Conservation (phyloP, 176 grass and related monocot species). For the Oryza officinalis region DNA sequence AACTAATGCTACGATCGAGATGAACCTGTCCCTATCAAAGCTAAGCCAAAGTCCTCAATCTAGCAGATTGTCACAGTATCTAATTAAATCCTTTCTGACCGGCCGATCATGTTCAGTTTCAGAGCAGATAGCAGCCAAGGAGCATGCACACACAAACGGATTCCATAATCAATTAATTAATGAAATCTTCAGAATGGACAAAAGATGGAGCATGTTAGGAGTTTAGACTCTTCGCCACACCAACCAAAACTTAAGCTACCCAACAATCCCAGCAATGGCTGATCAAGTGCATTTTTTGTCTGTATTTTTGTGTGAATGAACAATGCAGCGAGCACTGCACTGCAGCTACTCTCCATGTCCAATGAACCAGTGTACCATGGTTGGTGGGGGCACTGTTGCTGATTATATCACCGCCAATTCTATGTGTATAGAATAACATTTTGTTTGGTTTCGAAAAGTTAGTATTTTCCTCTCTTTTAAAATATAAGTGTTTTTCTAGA, state of each 20-base stretch:
- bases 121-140: neutral
- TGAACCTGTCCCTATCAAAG: neutral
- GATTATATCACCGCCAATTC: neutral
- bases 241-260: neutral
- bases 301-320: neutral
- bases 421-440: neutral
- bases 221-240: neutral
- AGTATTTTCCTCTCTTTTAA: too few relatives aligned
- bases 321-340: neutral
- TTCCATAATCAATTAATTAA: neutral
- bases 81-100: neutral
- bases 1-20: neutral
- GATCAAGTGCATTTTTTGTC: neutral
- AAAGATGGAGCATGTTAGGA: neutral
- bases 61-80: neutral
- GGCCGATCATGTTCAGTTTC: neutral
- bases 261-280: neutral
- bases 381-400: neutral
- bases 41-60: neutral
- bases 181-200: neutral
- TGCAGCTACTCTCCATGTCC: neutral
- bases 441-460: too few relatives aligned
- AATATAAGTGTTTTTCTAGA: too few relatives aligned
- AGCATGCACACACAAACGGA: neutral
- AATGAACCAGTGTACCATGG: neutral